phyloP scores from a whole-genome alignment of 192 early-diverging fungal species.

The Coemansia sp. region DNA sequence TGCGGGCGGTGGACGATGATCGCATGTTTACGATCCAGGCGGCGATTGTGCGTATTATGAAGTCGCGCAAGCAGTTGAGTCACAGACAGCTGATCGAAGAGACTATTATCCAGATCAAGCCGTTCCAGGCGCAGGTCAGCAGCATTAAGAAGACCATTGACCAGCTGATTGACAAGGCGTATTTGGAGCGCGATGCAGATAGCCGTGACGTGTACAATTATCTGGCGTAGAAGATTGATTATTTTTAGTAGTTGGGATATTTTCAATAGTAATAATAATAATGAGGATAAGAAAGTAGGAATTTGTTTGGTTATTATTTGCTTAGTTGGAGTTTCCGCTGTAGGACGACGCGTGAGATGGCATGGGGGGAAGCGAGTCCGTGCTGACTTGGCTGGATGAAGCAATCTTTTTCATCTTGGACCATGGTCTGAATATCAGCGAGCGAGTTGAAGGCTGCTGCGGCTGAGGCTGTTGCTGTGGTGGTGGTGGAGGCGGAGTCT shows the following conservation, averaged over 20 bases:
- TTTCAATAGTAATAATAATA: too few relatives aligned
- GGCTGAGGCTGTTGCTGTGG: slow-evolving; percentile 21
- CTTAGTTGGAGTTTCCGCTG: slow-evolving; percentile 24
- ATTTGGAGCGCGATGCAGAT: slow-evolving; percentile 85
- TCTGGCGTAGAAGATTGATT: slow-evolving; percentile 61
- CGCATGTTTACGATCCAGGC: slow-evolving; percentile 95
- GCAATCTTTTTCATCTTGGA: slow-evolving; percentile 56
- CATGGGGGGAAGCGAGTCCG: slow-evolving; percentile 40
- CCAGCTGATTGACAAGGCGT: slow-evolving; percentile 89
- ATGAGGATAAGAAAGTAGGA: too few relatives aligned
- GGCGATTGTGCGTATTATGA: slow-evolving; percentile 99
- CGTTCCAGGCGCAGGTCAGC: slow-evolving; percentile 87
- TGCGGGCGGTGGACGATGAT: slow-evolving; percentile 91
- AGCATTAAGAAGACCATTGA: slow-evolving; percentile 99
- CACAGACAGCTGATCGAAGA: slow-evolving; percentile 87
- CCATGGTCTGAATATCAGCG: slow-evolving; percentile 51
- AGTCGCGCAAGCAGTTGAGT: slow-evolving; percentile 90
- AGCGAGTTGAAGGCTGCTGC: slow-evolving; percentile 31
- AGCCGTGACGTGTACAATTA: slow-evolving; percentile 86
- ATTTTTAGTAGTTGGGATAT: neutral
- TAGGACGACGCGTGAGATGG: slow-evolving; percentile 40
- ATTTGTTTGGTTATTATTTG: too few relatives aligned
- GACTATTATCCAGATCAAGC: slow-evolving; percentile 84
- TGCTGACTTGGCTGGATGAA: slow-evolving; percentile 37
- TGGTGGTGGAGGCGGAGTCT: neutral